Percentiles rank a stretch among this genome's conserved stretches.
These are phyloP conservation scores for Xylaria sp. DNA, from an alignment of 2,329 filamentous ascomycete species.

Conservation along the genomic window DNA sequence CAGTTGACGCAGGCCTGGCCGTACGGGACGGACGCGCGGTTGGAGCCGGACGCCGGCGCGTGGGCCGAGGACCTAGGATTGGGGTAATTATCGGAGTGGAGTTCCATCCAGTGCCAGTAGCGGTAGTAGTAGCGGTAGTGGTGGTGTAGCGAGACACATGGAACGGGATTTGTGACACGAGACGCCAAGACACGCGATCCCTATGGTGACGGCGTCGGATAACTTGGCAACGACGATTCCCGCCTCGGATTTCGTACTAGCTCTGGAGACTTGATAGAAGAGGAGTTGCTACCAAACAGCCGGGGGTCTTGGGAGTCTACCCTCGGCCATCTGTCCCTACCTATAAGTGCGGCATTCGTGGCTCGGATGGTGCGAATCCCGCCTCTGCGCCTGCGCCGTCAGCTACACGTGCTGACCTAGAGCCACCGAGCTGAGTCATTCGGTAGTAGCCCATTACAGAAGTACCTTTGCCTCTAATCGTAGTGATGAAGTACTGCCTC, in stretches of 20 bases:
- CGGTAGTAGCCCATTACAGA: too few species aligned
- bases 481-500: too few species aligned
- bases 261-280: neutral
- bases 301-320: neutral
- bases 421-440: neutral
- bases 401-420: neutral
- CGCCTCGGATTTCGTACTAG: slow-evolving; percentile 9
- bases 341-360: slow-evolving; percentile 10
- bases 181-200: neutral
- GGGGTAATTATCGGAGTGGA: neutral
- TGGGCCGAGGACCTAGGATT: slow-evolving; percentile 4
- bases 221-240: slow-evolving; percentile 8
- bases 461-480: too few species aligned
- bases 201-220: slow-evolving; percentile 1
- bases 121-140: too few species aligned
- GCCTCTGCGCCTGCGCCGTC: neutral
- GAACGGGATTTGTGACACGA: neutral
- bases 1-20: slow-evolving; percentile 47
- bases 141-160: neutral
- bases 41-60: slow-evolving; percentile 3
- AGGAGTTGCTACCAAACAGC: too few species aligned
- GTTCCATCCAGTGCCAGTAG: neutral
- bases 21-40: slow-evolving; percentile 41
- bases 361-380: slow-evolving; percentile 9
- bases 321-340: neutral